Conservation (phyloP, 441 rosid species). For the Adansonia grandidieri region DNA sequence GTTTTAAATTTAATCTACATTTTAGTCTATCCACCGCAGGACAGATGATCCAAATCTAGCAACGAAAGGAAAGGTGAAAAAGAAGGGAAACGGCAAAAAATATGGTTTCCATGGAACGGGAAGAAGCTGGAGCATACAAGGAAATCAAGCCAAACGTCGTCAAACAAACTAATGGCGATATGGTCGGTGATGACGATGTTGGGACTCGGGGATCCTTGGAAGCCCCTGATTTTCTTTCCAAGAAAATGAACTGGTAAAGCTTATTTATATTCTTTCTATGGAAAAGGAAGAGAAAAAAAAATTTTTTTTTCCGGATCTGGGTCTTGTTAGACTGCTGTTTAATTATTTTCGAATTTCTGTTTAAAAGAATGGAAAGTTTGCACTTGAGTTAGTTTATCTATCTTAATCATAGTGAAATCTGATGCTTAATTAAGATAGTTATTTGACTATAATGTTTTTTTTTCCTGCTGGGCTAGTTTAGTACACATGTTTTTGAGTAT, state of each 20-base stretch:
- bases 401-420: not conserved
- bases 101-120: conserved; percentile 32
- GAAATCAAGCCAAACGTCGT: conserved; percentile 38
- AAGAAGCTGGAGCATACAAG: conserved; percentile 22
- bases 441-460: not conserved
- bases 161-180: conserved; percentile 17
- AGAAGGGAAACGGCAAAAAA: not conserved
- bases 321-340: not conserved
- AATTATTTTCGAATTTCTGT: not conserved
- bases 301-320: not conserved
- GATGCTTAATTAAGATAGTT: not conserved
- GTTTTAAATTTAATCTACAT: not conserved
- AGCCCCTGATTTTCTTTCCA: conserved; percentile 25
- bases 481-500: not conserved
- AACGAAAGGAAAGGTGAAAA: not conserved
- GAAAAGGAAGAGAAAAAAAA: not conserved
- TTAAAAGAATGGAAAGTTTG: not conserved
- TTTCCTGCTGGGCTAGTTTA: not conserved
- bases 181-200: conserved; percentile 28
- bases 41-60: not conserved
- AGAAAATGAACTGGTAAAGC: conserved; percentile 32
- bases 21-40: not conserved
- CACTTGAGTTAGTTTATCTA: not conserved
- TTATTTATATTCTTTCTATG: not conserved
- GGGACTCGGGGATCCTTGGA: conserved; percentile 36